Conservation (phyloP, 768 basidiomycete genomes). For the Pseudohyphozyma bogoriensis region DNA sequence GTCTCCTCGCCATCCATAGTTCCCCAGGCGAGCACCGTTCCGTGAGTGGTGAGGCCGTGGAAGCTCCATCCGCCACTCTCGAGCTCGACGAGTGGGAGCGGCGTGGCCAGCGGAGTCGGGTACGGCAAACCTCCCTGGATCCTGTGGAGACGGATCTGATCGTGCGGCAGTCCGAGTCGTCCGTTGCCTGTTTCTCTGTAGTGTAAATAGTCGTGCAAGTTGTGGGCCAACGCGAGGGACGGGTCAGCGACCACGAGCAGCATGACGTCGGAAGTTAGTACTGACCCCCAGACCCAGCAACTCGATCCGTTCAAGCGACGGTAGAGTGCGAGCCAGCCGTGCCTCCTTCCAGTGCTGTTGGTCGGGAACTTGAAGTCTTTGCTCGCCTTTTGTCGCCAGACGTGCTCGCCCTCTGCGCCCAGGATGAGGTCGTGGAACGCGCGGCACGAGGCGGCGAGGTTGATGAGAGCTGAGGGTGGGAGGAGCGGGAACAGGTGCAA, state of each 20-base stretch:
- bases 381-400: constrained; percentile 63
- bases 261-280: not conserved
- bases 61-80: constrained; percentile 83
- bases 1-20: constrained; percentile 21
- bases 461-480: not conserved
- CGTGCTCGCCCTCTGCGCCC: constrained; percentile 55
- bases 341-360: constrained; percentile 58
- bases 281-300: constrained; percentile 21
- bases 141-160: constrained; percentile 28
- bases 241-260: constrained; percentile 14
- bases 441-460: not conserved
- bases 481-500: not conserved
- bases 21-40: constrained; percentile 67
- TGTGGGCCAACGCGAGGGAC: constrained; percentile 10
- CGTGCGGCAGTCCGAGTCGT: constrained; percentile 50
- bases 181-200: constrained; percentile 53
- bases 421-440: not conserved
- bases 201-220: not conserved
- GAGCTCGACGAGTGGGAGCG: constrained; percentile 57
- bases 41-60: constrained; percentile 68
- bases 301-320: constrained; percentile 46
- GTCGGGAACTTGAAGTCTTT: constrained; percentile 70
- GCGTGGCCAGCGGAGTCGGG: constrained; percentile 55
- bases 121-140: constrained; percentile 47
- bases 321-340: constrained; percentile 74